Evolutionary conservation across 1,284 basidiomycete genomes (phyloP).

Genomic region (Apiotrichum siamense): DNA sequence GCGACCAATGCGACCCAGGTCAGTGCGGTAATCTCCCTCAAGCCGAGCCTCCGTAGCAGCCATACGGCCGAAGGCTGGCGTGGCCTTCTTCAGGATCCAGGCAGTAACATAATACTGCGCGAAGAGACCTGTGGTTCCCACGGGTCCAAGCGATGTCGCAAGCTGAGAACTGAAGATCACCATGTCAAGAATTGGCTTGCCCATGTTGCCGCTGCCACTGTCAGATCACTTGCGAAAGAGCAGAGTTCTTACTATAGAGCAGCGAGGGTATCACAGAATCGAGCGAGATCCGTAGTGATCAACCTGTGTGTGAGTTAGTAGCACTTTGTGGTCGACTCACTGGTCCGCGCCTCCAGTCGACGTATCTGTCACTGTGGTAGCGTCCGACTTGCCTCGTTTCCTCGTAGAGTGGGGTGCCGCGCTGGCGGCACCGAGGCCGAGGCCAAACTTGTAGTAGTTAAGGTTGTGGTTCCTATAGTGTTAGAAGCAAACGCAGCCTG

Average conservation of each 20-base stretch:
- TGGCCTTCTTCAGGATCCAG: conserved; percentile 72
- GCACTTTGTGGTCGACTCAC: conserved; percentile 34
- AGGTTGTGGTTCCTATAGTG: conserved; percentile 45
- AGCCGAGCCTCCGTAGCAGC: conserved; percentile 79
- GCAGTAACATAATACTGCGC: conserved; percentile 82
- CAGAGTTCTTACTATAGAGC: conserved; percentile 89
- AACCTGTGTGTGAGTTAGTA: conserved; percentile 53
- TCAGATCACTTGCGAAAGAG: conserved; percentile 66
- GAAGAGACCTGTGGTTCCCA: conserved; percentile 69
- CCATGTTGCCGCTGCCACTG: conserved; percentile 59
- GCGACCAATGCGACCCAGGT: conserved; percentile 78
- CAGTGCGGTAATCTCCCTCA: conserved; percentile 82
- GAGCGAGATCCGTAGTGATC: conserved; percentile 85
- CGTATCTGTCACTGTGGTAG: conserved; percentile 47
- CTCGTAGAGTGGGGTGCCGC: background rate
- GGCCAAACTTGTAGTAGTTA: conserved; percentile 53
- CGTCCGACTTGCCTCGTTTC: conserved; percentile 15
- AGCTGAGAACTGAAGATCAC: conserved; percentile 91
- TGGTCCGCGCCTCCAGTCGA: conserved; percentile 70
- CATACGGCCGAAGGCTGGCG: conserved; percentile 88
- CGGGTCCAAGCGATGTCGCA: conserved; percentile 70
- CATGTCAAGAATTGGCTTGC: conserved; percentile 87
- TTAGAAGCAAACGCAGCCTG: background rate
- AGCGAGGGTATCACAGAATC: conserved; percentile 81
- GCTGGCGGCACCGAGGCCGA: conserved; percentile 41